Percentiles rank a stretch among this genome's conserved stretches.
phyloP scores from a whole-genome alignment of 2,329 filamentous ascomycete genomes.

The Trichoderma semiorbis region DNA sequence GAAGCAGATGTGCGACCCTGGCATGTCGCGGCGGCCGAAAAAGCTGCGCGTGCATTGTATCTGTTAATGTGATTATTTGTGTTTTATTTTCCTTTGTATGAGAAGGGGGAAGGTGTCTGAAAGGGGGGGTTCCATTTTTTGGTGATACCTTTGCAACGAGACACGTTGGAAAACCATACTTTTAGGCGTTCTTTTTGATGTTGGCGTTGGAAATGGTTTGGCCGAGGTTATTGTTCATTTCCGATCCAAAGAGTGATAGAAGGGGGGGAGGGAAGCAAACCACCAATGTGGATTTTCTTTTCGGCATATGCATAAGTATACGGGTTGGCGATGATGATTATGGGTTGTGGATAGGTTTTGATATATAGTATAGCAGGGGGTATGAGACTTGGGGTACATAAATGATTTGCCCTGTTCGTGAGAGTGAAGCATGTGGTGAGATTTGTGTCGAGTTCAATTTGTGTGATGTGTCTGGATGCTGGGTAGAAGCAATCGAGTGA shows the following conservation, averaged over 20 bases:
- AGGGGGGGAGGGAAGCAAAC: not conserved
- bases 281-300: not conserved
- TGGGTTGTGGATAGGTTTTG: not conserved
- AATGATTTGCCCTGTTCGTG: not conserved
- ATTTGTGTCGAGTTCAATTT: not conserved
- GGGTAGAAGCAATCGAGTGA: not conserved
- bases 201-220: conserved; percentile 11
- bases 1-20: conserved; percentile 66
- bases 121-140: not conserved
- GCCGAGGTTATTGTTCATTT: not conserved
- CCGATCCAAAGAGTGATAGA: conserved; percentile 1
- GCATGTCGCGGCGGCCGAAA: conserved; percentile 71
- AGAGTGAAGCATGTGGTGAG: not conserved
- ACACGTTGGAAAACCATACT: conserved; percentile 3
- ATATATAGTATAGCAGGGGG: not conserved
- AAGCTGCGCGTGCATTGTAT: conserved; percentile 63
- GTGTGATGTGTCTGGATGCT: not conserved
- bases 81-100: not conserved
- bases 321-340: not conserved
- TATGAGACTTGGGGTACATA: not conserved
- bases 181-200: conserved; percentile 2
- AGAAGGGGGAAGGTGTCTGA: not conserved
- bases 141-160: conserved; percentile 11
- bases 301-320: conserved; percentile 6
- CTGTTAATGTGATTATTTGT: conserved; percentile 53